phyloP scores from a whole-genome alignment of 257 asterid genomes.

The Solanum megistacrolobum region DNA sequence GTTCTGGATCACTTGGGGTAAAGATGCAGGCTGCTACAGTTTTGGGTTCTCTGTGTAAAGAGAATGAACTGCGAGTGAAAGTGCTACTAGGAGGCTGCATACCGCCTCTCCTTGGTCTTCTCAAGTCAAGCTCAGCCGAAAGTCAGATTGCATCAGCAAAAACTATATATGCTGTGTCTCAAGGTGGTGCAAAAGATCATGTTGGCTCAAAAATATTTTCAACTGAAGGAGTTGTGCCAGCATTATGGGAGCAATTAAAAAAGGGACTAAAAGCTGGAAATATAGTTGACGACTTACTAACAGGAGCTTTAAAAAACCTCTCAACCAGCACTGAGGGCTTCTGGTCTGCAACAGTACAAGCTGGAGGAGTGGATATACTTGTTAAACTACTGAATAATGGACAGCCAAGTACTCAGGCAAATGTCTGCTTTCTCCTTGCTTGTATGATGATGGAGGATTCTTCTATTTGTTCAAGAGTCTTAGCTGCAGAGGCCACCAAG shows the following conservation, averaged over 20 bases:
- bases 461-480: conserved; percentile 67
- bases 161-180: conserved; percentile 91
- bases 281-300: conserved; percentile 69
- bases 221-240: conserved; percentile 98
- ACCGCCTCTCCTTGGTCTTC: conserved; percentile 96
- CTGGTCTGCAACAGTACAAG: conserved; percentile 72
- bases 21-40: conserved; percentile 90
- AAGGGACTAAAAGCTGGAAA: conserved; percentile 91
- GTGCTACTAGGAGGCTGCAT: conserved; percentile 97
- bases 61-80: conserved; percentile 87
- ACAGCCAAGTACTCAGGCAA: conserved; percentile 80
- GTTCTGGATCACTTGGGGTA: conserved; percentile 86
- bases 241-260: conserved; percentile 74
- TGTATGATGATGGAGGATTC: conserved; percentile 97
- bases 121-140: conserved; percentile 84
- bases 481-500: conserved; percentile 75
- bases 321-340: conserved; percentile 94
- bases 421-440: conserved; percentile 94
- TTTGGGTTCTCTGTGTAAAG: conserved; percentile 88
- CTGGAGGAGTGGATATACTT: conserved; percentile 89
- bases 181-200: conserved; percentile 92
- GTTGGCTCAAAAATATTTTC: conserved; percentile 96
- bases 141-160: conserved; percentile 94
- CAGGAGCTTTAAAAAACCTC: conserved; percentile 83
- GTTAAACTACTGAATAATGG: conserved; percentile 81